These are phyloP conservation scores for Canavalia gladiata DNA, from an alignment of 306 rosid genomes.

Conservation along the genomic window DNA sequence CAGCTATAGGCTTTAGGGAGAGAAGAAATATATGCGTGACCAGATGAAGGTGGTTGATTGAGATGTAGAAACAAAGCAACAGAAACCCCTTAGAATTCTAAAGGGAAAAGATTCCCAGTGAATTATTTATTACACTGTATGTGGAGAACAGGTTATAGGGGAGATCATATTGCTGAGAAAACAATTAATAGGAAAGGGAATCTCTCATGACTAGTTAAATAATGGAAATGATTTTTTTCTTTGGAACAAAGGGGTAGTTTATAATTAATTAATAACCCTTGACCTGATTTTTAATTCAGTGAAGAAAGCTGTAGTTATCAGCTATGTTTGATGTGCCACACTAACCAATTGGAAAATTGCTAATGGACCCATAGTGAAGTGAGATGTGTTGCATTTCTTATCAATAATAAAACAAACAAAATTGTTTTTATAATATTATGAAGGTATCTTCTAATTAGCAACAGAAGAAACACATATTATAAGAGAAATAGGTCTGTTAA, in stretches of 20 bases:
- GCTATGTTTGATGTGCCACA: slow-evolving; percentile 43
- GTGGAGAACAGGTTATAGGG: slow-evolving; percentile 2
- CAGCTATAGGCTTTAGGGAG: slow-evolving; percentile 15
- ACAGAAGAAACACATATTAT: slow-evolving; percentile 2
- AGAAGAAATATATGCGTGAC: background rate
- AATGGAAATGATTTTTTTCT: slow-evolving; percentile 38
- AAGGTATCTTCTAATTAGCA: background rate
- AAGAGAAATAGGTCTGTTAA: slow-evolving; percentile 7
- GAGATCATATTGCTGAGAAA: slow-evolving; percentile 38
- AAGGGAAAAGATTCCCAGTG: slow-evolving; percentile 42
- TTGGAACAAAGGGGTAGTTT: background rate
- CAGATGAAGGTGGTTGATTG: slow-evolving; percentile 22
- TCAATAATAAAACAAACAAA: slow-evolving; percentile 35
- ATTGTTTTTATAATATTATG: slow-evolving; percentile 7
- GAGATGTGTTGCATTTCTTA: slow-evolving; percentile 34
- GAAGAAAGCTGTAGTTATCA: slow-evolving; percentile 29
- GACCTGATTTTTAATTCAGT: slow-evolving; percentile 34
- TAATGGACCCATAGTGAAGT: slow-evolving; percentile 45
- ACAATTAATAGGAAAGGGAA: slow-evolving; percentile 46
- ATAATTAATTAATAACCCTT: slow-evolving; percentile 34
- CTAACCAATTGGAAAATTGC: slow-evolving; percentile 43
- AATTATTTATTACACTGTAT: slow-evolving; percentile 27
- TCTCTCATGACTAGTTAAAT: slow-evolving; percentile 39
- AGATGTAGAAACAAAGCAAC: slow-evolving; percentile 6
- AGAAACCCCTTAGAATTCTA: slow-evolving; percentile 5